Base-by-base conservation (phyloP, 139 green algal genomes). In the Haematococcus sp. region DNA sequence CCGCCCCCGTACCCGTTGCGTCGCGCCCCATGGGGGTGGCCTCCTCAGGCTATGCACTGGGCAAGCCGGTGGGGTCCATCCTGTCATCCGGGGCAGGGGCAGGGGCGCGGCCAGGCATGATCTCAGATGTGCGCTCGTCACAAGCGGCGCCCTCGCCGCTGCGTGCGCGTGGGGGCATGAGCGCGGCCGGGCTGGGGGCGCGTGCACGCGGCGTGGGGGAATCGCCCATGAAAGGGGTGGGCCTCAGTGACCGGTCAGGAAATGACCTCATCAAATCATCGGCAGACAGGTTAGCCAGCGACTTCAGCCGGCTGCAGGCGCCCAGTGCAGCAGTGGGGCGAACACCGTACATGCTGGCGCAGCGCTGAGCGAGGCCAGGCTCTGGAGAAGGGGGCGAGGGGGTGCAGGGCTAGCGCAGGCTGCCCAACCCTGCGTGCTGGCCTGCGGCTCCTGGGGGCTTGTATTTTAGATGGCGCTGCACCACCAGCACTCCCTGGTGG, bases 331-430 rank as follows among this genome's bases (percentile, higher is more conserved):
- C 30, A 3, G 19, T 22, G 31, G 61, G n/a, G 7, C n/a, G 61
- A 33, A 28, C 71, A 33, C 64, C 73, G 7, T 78, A 78, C 55
- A 68, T 78, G 32, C 84, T 84, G 15, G 68, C 68, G 30, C 58
- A 65, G n/a, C 58, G 58, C 40, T 49, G 40, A 49, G 40, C 40
- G 40, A 49, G 40, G 40, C 40, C 7, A 7, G 11, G 40, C 40
- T 11, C 40, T 49, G 40, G 40, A 49, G 7, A 49, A 49, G 40
- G 40, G 40, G 40, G 7, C 11, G 40, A 11, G 40, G 11, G 11
- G 40, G 40, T 11, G 7, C 7, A 49, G 40, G 40, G 40, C 7
- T 11, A 11, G 40, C 7, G 40, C 40, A 7, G 11, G 40, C 40
- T n/a, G n/a, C n/a, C n/a, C n/a, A n/a, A n/a, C n/a, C n/a, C n/a